phyloP scores from a whole-genome alignment of 805 yeast species.

The Candida awuae region DNA sequence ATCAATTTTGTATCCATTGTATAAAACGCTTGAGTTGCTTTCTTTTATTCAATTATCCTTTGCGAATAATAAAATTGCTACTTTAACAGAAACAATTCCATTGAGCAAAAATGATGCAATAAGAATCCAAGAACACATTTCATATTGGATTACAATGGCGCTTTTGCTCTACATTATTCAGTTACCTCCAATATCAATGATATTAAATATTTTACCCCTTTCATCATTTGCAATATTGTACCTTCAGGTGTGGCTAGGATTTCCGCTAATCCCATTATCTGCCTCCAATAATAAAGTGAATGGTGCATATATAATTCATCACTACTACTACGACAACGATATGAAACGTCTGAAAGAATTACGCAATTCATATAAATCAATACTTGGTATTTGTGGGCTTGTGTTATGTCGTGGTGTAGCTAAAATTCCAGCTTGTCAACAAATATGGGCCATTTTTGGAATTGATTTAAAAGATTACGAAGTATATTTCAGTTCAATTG shows the following conservation, averaged over 20 bases:
- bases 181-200: slow-evolving; percentile 25
- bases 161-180: slow-evolving; percentile 19
- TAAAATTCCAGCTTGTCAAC: background rate
- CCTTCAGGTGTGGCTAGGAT: slow-evolving; percentile 53
- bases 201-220: slow-evolving; percentile 49
- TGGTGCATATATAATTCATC: slow-evolving; percentile 11
- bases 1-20: slow-evolving; percentile 35
- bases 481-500: background rate
- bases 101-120: background rate
- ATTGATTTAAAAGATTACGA: background rate
- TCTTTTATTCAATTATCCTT: background rate
- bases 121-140: slow-evolving; percentile 36
- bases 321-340: slow-evolving; percentile 8
- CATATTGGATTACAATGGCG: slow-evolving; percentile 63
- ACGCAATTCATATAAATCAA: background rate
- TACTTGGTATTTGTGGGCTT: background rate
- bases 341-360: slow-evolving; percentile 1
- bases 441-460: background rate
- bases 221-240: slow-evolving; percentile 40
- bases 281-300: slow-evolving; percentile 4
- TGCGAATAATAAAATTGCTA: background rate
- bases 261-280: slow-evolving; percentile 30
- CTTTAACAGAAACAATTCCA: slow-evolving; percentile 8
- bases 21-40: slow-evolving; percentile 25
- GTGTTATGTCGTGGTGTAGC: background rate